A percentile compares a stretch with the other conserved stretches of the same genome.
Conservation (phyloP, 2,329 filamentous ascomycete species). For the Aureobasidium musti region DNA sequence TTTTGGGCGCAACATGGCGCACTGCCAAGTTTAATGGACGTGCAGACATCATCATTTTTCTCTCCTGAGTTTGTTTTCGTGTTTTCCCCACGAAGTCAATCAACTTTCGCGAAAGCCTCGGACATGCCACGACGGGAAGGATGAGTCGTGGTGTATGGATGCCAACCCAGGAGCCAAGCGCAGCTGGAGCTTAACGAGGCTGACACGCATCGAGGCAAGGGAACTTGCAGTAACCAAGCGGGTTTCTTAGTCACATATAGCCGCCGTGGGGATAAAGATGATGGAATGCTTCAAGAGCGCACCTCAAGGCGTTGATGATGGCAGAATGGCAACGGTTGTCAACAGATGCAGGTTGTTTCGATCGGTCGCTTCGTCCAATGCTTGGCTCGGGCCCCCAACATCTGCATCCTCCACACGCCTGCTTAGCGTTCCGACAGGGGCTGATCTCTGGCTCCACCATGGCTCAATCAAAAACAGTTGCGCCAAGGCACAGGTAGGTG, state of each 20-base stretch:
- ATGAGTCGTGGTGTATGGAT: background rate
- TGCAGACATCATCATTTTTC: slow-evolving; percentile 12
- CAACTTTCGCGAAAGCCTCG: slow-evolving; percentile 8
- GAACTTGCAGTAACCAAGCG: background rate
- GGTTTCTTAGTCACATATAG: no score
- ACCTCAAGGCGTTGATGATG: background rate
- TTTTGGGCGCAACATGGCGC: slow-evolving; percentile 17
- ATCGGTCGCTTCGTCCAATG: background rate
- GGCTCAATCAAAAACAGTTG: slow-evolving; percentile 17
- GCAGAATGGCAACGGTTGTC: background rate
- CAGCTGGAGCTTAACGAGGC: background rate
- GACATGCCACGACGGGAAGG: background rate
- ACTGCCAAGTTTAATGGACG: slow-evolving; percentile 11
- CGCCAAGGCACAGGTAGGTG: slow-evolving; percentile 17
- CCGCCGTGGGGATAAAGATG: background rate
- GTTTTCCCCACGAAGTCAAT: slow-evolving; percentile 16
- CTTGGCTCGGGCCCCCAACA: slow-evolving; percentile 17
- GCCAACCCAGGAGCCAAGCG: background rate
- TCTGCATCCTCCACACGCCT: slow-evolving; percentile 17
- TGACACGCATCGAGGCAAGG: background rate
- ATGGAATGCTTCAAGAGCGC: background rate
- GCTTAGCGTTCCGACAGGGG: slow-evolving; percentile 3
- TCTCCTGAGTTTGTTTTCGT: slow-evolving; percentile 16
- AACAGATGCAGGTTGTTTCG: slow-evolving; percentile 1
- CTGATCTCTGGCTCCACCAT: slow-evolving; percentile 9